Evolutionary conservation across 257 asterid genomes (phyloP).

Genomic region (Anisodus tanguticus): DNA sequence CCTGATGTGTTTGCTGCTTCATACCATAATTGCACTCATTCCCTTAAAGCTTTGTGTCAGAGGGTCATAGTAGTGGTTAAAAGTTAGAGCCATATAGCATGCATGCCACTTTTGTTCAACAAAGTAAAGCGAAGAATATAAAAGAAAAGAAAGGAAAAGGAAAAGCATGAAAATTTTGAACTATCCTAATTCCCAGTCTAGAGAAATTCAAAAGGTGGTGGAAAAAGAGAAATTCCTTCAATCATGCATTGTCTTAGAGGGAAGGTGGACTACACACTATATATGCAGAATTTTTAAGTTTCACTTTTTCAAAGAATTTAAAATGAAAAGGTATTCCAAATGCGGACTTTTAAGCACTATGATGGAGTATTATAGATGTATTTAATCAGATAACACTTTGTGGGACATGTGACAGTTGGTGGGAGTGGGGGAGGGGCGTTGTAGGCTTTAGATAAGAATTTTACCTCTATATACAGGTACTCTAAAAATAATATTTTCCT

Average conservation of each 20-base stretch:
- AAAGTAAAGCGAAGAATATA: conserved; percentile 64
- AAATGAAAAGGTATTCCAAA: conserved; percentile 44
- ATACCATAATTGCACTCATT: conserved; percentile 36
- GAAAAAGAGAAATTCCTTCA: conserved; percentile 47
- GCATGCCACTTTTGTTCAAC: conserved; percentile 61
- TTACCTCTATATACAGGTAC: too few species aligned
- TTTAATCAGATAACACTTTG: not conserved
- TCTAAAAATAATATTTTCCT: too few species aligned
- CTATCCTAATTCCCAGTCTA: conserved; percentile 22
- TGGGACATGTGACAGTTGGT: not conserved
- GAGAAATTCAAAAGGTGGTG: conserved; percentile 44
- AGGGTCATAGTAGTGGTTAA: conserved; percentile 45
- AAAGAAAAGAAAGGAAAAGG: not conserved
- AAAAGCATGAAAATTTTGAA: conserved; percentile 29
- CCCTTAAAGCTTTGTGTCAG: conserved; percentile 35
- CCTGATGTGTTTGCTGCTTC: conserved; percentile 5
- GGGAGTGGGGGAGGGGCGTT: not conserved
- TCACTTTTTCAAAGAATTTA: conserved; percentile 39
- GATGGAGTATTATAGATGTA: not conserved
- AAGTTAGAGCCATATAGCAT: conserved; percentile 52
- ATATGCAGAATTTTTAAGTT: conserved; percentile 32
- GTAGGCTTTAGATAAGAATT: not conserved
- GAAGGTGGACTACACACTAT: conserved; percentile 1
- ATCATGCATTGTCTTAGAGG: conserved; percentile 54
- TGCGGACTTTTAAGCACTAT: conserved; percentile 50